Evolutionary conservation across 345 rosid species (phyloP).

Genomic region (Cochlearia excelsa): DNA sequence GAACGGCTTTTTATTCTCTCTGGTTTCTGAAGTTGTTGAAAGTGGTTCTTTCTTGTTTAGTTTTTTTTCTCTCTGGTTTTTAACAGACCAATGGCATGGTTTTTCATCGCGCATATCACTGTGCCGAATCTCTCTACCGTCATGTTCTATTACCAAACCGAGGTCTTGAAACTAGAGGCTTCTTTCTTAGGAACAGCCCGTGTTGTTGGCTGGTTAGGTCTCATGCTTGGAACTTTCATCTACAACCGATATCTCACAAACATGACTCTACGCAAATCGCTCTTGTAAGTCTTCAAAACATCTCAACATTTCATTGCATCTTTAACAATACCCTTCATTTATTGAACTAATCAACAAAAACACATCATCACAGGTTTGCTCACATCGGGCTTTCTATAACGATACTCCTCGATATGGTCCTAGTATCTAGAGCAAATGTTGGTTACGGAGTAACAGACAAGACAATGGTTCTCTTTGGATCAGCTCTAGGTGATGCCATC

Average conservation of each 20-base stretch:
- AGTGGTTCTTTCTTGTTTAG: slow-evolving; percentile 25
- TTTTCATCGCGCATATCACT: slow-evolving; percentile 81
- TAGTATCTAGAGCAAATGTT: slow-evolving; percentile 60
- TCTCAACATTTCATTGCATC: not conserved
- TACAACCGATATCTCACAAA: slow-evolving; percentile 70
- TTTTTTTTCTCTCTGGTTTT: slow-evolving; percentile 10
- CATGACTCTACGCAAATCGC: slow-evolving; percentile 74
- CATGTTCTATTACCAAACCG: slow-evolving; percentile 96
- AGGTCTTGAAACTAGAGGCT: slow-evolving; percentile 76
- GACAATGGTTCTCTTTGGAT: slow-evolving; percentile 82
- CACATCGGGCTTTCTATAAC: slow-evolving; percentile 65
- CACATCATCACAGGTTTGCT: slow-evolving; percentile 62
- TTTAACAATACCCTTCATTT: not conserved
- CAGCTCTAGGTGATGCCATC: slow-evolving; percentile 84
- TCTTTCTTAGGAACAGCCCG: slow-evolving; percentile 83
- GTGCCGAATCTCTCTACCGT: slow-evolving; percentile 90
- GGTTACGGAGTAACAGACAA: slow-evolving; percentile 73
- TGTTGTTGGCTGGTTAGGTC: slow-evolving; percentile 92
- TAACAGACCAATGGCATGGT: slow-evolving; percentile 95
- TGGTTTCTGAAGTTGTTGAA: slow-evolving; percentile 16
- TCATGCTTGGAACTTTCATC: slow-evolving; percentile 79
- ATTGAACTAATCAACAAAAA: slow-evolving; percentile 23
- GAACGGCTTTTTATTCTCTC: slow-evolving; percentile 2
- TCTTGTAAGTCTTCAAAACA: slow-evolving; percentile 49
- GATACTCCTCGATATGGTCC: slow-evolving; percentile 62